phyloP scores from a whole-genome alignment of 352 stramenopile genomes.

The Phytophthora brassicae region DNA sequence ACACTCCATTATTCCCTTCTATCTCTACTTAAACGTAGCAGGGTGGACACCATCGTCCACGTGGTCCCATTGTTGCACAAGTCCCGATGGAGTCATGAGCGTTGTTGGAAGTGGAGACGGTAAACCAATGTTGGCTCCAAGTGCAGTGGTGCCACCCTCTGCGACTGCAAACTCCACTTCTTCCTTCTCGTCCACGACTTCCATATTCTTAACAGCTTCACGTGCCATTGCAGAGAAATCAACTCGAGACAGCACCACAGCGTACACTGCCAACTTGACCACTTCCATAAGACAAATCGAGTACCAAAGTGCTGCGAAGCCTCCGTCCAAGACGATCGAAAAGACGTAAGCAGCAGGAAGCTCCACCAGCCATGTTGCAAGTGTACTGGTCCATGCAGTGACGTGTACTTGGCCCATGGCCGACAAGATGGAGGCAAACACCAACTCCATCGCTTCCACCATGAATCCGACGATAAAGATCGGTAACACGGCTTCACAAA shows the following conservation, averaged over 20 bases:
- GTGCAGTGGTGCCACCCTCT: slow-evolving; percentile 23
- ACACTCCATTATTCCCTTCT: too few relatives aligned
- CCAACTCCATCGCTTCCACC: slow-evolving; percentile 34
- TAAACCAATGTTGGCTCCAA: slow-evolving; percentile 28
- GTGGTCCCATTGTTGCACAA: slow-evolving; percentile 30
- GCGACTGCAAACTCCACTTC: slow-evolving; percentile 25
- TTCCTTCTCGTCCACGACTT: slow-evolving; percentile 28
- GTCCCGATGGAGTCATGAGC: slow-evolving; percentile 23
- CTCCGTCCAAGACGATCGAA: slow-evolving; percentile 21
- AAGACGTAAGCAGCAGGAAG: slow-evolving; percentile 27
- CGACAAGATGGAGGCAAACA: slow-evolving; percentile 29
- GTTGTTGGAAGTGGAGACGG: slow-evolving; percentile 27
- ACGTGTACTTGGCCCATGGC: slow-evolving; percentile 33
- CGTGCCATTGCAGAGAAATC: slow-evolving; percentile 26
- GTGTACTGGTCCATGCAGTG: slow-evolving; percentile 29
- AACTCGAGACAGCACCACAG: slow-evolving; percentile 24
- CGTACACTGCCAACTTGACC: slow-evolving; percentile 30
- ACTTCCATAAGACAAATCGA: slow-evolving; percentile 36
- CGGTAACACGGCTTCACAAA: slow-evolving; percentile 25
- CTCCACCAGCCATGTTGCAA: slow-evolving; percentile 29
- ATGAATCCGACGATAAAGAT: slow-evolving; percentile 34
- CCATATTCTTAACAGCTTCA: slow-evolving; percentile 33
- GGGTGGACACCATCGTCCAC: slow-evolving; percentile 28
- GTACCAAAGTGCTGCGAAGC: slow-evolving; percentile 33
- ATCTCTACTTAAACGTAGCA: neutral